Percentiles rank a stretch among this genome's conserved stretches.
Evolutionary conservation across 306 rosid species (phyloP).

Genomic region (Trifolium pratense): DNA sequence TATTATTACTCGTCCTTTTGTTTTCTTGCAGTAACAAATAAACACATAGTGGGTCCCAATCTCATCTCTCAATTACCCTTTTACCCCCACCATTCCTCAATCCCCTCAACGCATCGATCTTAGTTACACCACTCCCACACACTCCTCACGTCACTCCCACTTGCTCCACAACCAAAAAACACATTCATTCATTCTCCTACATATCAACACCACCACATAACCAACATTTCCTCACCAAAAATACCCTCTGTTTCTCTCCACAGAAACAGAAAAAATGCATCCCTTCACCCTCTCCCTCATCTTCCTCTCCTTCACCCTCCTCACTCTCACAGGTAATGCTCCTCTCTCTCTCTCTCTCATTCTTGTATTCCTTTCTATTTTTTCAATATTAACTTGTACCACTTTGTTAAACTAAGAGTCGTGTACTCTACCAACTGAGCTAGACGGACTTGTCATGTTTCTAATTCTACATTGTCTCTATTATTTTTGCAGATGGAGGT

Average conservation of each 20-base stretch:
- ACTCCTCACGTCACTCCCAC: conserved; percentile 34
- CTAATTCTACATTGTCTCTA: background rate
- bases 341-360: background rate
- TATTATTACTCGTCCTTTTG: conserved; percentile 39
- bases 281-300: conserved; percentile 17
- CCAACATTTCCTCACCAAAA: background rate
- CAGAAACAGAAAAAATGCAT: conserved; percentile 55
- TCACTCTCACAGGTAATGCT: conserved; percentile 54
- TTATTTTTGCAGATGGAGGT: conserved; percentile 67
- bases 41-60: conserved; percentile 34
- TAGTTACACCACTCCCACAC: conserved; percentile 14
- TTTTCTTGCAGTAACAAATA: background rate
- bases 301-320: conserved; percentile 43
- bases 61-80: background rate
- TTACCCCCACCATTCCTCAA: conserved; percentile 30
- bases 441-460: too few species aligned
- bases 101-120: conserved; percentile 10
- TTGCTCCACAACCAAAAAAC: conserved; percentile 15
- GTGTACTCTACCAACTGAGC: too few species aligned
- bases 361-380: too few species aligned
- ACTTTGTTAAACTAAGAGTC: too few species aligned
- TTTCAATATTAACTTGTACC: too few species aligned
- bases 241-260: conserved; percentile 40
- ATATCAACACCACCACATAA: background rate
- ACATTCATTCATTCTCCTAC: conserved; percentile 14